Base-by-base conservation (phyloP, 306 rosid species). In the Amphicarpaea edgeworthii region DNA sequence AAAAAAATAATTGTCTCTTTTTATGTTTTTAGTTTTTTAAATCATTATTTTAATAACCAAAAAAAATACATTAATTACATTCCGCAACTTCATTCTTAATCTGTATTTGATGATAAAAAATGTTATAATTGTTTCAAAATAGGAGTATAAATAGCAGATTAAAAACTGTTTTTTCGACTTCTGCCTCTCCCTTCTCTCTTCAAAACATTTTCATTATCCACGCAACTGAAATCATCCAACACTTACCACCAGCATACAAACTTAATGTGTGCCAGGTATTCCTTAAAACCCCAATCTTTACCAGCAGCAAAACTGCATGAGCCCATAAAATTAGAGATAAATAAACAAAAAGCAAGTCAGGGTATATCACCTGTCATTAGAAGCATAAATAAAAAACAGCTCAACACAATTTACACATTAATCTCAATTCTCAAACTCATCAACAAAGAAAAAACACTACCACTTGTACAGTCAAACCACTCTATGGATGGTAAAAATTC, bases 351-450 rank as follows among this genome's bases (percentile, higher is more conserved):
- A 15, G 19, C 60, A 75, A 38, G 14, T 49, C 26, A 83, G 5
- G 43, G n/a, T n/a, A 70, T 51, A 75, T 59, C 12, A 73, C 8
- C 7, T 28, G 51, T 41, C 80, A 72, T 68, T 57, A 26, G 38
- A 70, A 40, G 73, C 40, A 68, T 45, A 68, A 57, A 82, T n/a
- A n/a, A n/a, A n/a, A n/a, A 42, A 53, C 71, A 77, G 61, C 70
- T 62, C 34, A 79, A 61, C 59, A 55, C 74, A 84, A 84, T 81
- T 80, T 84, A 81, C 77, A 84, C 15, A 73, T 60, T 19, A 75
- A 68, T 51, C 78, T 43, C 87, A 67, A 77, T 72, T 51, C 71
- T 60, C 85, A 60, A 77, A 59, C 65, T 17, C 41, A 23, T 76
- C 77, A 80, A 64, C 68, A 64, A 59, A 42, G 46, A 34, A 46